These are phyloP conservation scores for Juglanconis sp. DNA, from an alignment of 2,329 filamentous ascomycete genomes.

Conservation along the genomic window DNA sequence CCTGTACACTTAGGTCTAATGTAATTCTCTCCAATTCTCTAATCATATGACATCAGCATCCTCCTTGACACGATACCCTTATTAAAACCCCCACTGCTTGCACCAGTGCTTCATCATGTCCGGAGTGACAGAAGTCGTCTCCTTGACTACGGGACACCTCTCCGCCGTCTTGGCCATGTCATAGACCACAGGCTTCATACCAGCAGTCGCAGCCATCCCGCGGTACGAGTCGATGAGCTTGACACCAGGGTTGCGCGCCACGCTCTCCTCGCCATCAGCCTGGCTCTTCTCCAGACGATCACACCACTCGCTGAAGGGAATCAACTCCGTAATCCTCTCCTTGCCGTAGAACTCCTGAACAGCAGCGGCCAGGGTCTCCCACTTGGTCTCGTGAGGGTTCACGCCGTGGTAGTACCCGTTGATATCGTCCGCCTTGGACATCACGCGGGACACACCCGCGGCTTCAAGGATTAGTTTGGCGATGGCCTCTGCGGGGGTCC, in stretches of 20 bases:
- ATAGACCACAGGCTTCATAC: slow-evolving; percentile 29
- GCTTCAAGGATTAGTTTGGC: slow-evolving; percentile 43
- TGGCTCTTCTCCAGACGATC: slow-evolving; percentile 36
- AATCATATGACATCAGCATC: too few relatives aligned
- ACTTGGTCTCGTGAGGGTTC: slow-evolving; percentile 39
- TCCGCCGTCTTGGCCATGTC: slow-evolving; percentile 36
- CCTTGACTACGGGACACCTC: slow-evolving; percentile 37
- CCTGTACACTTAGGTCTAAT: too few relatives aligned
- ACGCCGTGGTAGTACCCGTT: slow-evolving; percentile 43
- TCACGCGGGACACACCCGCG: slow-evolving; percentile 13
- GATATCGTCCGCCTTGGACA: slow-evolving; percentile 25
- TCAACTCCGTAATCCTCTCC: slow-evolving; percentile 30
- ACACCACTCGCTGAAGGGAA: slow-evolving; percentile 43
- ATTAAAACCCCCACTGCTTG: slow-evolving; percentile 36
- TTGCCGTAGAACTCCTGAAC: slow-evolving; percentile 37
- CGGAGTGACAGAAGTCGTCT: slow-evolving; percentile 34
- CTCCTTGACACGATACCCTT: not conserved
- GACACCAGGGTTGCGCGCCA: slow-evolving; percentile 42
- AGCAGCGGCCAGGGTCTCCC: slow-evolving; percentile 35
- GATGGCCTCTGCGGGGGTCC: slow-evolving; percentile 47
- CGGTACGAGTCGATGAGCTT: slow-evolving; percentile 49
- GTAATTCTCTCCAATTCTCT: too few relatives aligned
- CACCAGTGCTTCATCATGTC: slow-evolving; percentile 45
- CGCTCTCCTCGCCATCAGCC: slow-evolving; percentile 27
- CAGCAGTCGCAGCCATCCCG: slow-evolving; percentile 22